Percentiles rank a stretch among this genome's conserved stretches.
Conservation (phyloP, 306 rosid genomes). For the Arachis hypogaea region DNA sequence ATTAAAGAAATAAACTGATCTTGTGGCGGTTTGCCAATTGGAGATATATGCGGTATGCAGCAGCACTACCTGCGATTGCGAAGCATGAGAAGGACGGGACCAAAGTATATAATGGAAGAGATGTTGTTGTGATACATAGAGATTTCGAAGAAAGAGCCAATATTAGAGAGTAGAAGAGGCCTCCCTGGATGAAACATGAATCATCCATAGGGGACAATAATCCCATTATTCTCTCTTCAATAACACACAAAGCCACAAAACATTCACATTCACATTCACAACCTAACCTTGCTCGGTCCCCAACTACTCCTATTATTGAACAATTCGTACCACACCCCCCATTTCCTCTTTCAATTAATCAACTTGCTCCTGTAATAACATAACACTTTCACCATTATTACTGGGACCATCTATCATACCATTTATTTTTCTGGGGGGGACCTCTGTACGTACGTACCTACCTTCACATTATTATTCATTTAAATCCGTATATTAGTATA, state of each 20-base stretch:
- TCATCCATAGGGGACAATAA: slow-evolving; percentile 52
- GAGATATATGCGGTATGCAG: slow-evolving; percentile 10
- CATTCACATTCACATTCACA: slow-evolving; percentile 19
- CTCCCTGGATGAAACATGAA: slow-evolving; percentile 73
- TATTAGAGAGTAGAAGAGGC: slow-evolving; percentile 36
- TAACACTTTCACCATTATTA: slow-evolving; percentile 15
- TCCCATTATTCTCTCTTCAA: slow-evolving; percentile 37
- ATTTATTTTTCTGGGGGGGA: slow-evolving; percentile 34
- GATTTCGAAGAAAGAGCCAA: slow-evolving; percentile 34
- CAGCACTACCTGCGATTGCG: slow-evolving; percentile 2
- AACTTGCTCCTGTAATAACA: slow-evolving; percentile 15
- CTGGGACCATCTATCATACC: slow-evolving; percentile 43
- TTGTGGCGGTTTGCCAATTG: slow-evolving; percentile 6
- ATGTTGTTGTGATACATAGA: background rate
- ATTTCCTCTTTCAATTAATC: slow-evolving; percentile 35
- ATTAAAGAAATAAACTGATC: too few relatives aligned
- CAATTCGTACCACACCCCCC: slow-evolving; percentile 39
- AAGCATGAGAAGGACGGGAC: slow-evolving; percentile 35
- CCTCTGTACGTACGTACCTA: too few relatives aligned
- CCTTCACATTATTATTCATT: slow-evolving; percentile 14
- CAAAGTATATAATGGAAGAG: background rate
- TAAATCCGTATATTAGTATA: background rate
- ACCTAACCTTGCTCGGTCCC: slow-evolving; percentile 43
- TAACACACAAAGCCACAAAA: slow-evolving; percentile 10
- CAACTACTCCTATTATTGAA: slow-evolving; percentile 36